Base-by-base conservation (phyloP, 2,329 filamentous ascomycete genomes). In the Colletotrichum sp. region DNA sequence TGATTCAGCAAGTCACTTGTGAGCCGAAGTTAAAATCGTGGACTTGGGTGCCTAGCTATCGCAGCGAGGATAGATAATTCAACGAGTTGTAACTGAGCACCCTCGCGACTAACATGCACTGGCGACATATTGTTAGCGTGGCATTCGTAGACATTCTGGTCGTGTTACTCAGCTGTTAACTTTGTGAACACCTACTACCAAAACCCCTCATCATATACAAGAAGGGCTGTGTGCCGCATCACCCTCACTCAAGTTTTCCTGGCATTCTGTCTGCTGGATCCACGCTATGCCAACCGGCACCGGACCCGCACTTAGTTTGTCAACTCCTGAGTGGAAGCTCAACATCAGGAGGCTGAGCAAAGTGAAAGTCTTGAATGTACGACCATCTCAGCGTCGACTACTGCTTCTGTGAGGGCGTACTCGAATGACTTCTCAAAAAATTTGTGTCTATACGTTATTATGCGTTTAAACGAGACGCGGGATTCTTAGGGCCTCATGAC, bases 11-110 rank as follows among this genome's bases (percentile, higher is more conserved):
- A 36, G 1, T 48, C n/a, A 22, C 6, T 48, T 4, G n/a, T 22
- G 43, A 48, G n/a, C 43, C n/a, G 3, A 12, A 0, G 4, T 6
- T 8, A 13, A 22, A 8, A 22, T 22, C 43, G 22, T 48, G 43
- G 43, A 48, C n/a, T 2, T 0, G n/a, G 3, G 6, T 8, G 10
- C 43, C 0, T 4, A 13, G 10, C 5, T n/a, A 48, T n/a, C 18
- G 39, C 18, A 48, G 5, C 39, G 18, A 48, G 18, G 6, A n/a
- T 13, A 5, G 43, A 7, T n/a, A 6, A 7, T 8, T n/a, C 18
- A 48, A 22, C 43, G 3, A 4, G 6, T 48, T 48, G 43, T n/a
- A 4, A 0, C 43, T 48, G 10, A 18, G n/a, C 4, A 3, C n/a
- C 18, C 16, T 18, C 39, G 39, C 10, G 3, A 43, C 18, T 0